These are phyloP conservation scores for Phaeomoniella chlamydospora DNA, from an alignment of 2,329 filamentous ascomycete species.

Conservation along the genomic window DNA sequence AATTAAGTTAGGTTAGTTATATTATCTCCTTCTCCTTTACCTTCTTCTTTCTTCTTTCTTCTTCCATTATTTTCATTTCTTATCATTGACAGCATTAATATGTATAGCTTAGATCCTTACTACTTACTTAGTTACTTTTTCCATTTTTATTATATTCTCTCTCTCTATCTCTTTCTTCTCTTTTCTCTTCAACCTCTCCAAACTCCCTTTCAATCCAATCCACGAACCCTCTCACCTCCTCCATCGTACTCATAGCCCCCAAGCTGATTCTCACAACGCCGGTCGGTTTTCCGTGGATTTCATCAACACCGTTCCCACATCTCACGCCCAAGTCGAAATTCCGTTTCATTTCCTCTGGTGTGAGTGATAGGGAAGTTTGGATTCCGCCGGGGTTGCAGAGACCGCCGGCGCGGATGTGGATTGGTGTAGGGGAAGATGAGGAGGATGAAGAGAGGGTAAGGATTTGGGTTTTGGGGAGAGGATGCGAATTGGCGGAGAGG, in stretches of 20 bases:
- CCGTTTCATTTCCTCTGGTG: conserved; percentile 65
- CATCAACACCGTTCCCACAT: conserved; percentile 70
- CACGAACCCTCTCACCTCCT: conserved; percentile 60
- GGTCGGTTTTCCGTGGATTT: conserved; percentile 72
- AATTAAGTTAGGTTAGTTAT: too few species aligned
- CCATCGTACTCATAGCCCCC: conserved; percentile 72
- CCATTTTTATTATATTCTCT: too few species aligned
- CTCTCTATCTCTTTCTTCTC: too few species aligned
- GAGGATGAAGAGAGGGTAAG: conserved; percentile 73
- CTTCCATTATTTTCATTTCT: too few species aligned
- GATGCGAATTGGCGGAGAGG: conserved; percentile 50
- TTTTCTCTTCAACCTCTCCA: conserved; percentile 21
- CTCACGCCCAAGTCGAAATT: conserved; percentile 77
- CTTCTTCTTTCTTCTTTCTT: too few species aligned
- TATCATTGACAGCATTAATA: too few species aligned
- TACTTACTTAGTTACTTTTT: too few species aligned
- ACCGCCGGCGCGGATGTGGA: conserved; percentile 77
- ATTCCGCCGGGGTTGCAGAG: conserved; percentile 87
- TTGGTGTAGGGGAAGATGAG: conserved; percentile 44
- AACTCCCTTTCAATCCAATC: conserved; percentile 61
- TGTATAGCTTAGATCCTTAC: too few species aligned
- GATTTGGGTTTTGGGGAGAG: conserved; percentile 70
- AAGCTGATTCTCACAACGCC: conserved; percentile 76
- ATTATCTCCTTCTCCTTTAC: too few species aligned
- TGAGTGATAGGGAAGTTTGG: conserved; percentile 55